Conservation (phyloP, 2,329 filamentous ascomycete genomes). For the Monilinia fructigena region DNA sequence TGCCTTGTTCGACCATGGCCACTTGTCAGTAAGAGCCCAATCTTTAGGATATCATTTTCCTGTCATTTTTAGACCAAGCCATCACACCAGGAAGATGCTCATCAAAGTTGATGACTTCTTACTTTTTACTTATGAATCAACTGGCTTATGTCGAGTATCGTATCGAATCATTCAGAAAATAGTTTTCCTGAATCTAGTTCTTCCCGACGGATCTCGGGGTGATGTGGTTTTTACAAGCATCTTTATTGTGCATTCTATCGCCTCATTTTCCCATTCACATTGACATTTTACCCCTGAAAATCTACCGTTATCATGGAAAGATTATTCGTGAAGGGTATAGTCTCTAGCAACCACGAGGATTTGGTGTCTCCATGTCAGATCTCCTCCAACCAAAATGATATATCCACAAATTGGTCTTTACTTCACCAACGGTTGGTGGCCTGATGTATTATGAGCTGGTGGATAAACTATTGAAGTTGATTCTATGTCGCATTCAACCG, state of each 20-base stretch:
- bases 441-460: background rate
- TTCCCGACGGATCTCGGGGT: background rate
- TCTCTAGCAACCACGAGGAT: conserved; percentile 7
- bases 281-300: background rate
- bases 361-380: background rate
- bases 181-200: background rate
- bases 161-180: background rate
- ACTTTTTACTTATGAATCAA: background rate
- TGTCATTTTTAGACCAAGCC: background rate
- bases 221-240: background rate
- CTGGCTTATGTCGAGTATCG: background rate
- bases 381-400: background rate
- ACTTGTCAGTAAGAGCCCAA: background rate
- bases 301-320: conserved; percentile 1
- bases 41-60: background rate
- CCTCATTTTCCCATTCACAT: background rate
- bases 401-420: background rate
- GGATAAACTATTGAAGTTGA: background rate
- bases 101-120: background rate
- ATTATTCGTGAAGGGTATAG: background rate
- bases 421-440: background rate
- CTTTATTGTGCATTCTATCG: background rate
- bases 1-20: background rate
- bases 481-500: background rate
- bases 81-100: background rate